These are phyloP conservation scores for Phalaenopsis hybrid DNA, from an alignment of 116 monocot genomes.

Conservation along the genomic window DNA sequence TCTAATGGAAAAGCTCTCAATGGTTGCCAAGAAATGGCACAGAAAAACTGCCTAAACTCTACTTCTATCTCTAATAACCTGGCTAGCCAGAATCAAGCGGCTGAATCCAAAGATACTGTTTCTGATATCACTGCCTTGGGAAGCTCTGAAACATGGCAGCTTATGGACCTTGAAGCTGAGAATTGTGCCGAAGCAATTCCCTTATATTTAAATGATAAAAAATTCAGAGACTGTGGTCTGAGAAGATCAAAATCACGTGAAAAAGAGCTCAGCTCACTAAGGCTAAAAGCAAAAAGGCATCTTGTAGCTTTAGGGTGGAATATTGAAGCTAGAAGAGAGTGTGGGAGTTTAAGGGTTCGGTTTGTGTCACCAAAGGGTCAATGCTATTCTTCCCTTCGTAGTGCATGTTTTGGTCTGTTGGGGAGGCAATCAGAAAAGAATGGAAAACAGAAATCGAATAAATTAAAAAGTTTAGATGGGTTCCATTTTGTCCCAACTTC, in stretches of 20 bases:
- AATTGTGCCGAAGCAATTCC: constrained; percentile 32
- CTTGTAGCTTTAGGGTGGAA: constrained; percentile 57
- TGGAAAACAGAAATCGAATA: neutral
- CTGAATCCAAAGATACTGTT: constrained; percentile 2
- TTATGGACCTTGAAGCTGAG: constrained; percentile 24
- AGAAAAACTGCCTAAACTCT: neutral
- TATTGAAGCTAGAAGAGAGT: constrained; percentile 24
- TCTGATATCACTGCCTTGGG: neutral
- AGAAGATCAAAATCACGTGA: neutral
- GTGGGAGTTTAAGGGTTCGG: constrained; percentile 18
- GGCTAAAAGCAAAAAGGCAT: constrained; percentile 41
- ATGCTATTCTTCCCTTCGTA: constrained; percentile 32
- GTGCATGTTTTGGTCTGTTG: constrained; percentile 20
- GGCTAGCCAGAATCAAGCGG: neutral
- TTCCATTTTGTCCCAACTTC: neutral
- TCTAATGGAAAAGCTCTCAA: neutral
- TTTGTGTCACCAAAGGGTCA: constrained; percentile 39
- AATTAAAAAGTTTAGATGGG: neutral
- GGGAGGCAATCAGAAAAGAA: constrained; percentile 7
- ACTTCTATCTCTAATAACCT: neutral
- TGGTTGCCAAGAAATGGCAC: neutral
- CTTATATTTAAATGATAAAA: constrained; percentile 13
- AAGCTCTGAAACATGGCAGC: constrained; percentile 20
- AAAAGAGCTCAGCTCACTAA: neutral
- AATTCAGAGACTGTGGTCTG: neutral